Conservation (phyloP, 306 rosid genomes). For the Pueraria montana region DNA sequence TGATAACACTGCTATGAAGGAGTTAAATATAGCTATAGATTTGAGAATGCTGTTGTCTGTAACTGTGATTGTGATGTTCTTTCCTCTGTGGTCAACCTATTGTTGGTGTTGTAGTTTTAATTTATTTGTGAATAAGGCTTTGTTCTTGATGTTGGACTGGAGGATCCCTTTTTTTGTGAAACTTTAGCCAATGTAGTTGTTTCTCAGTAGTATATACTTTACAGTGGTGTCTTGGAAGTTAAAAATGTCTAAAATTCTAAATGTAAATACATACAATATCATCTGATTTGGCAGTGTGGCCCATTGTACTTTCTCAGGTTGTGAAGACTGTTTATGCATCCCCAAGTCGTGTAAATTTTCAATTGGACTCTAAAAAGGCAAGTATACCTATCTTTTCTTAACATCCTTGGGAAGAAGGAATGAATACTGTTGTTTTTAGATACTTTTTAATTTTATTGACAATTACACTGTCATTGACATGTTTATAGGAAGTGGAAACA, state of each 20-base stretch:
- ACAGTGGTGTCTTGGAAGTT: slow-evolving; percentile 29
- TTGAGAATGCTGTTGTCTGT: slow-evolving; percentile 10
- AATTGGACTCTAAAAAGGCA: slow-evolving; percentile 88
- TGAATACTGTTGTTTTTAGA: slow-evolving; percentile 18
- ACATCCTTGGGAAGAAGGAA: slow-evolving; percentile 12
- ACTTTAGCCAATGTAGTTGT: slow-evolving; percentile 30
- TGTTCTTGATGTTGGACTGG: slow-evolving; percentile 28
- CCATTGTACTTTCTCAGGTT: slow-evolving; percentile 65
- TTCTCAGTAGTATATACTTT: slow-evolving; percentile 28
- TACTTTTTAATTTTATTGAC: slow-evolving; percentile 46
- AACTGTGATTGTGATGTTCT: slow-evolving; percentile 17
- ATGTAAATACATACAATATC: neutral
- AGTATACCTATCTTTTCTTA: slow-evolving; percentile 45
- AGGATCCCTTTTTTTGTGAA: slow-evolving; percentile 29
- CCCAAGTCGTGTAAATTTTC: slow-evolving; percentile 96
- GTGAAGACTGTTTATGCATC: slow-evolving; percentile 98
- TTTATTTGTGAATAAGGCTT: slow-evolving; percentile 17
- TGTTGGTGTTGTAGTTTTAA: slow-evolving; percentile 28
- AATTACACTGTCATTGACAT: slow-evolving; percentile 46
- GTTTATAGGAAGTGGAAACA: slow-evolving; percentile 91
- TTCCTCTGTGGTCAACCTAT: slow-evolving; percentile 15
- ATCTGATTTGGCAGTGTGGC: slow-evolving; percentile 43
- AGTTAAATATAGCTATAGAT: no score
- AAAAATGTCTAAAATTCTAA: slow-evolving; percentile 12
- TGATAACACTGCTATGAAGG: no score